Evolutionary conservation across 202 grass and related monocot genomes (phyloP), one percentile per base, ranked within the genome.

Genomic region (Eragrostis tef): DNA sequence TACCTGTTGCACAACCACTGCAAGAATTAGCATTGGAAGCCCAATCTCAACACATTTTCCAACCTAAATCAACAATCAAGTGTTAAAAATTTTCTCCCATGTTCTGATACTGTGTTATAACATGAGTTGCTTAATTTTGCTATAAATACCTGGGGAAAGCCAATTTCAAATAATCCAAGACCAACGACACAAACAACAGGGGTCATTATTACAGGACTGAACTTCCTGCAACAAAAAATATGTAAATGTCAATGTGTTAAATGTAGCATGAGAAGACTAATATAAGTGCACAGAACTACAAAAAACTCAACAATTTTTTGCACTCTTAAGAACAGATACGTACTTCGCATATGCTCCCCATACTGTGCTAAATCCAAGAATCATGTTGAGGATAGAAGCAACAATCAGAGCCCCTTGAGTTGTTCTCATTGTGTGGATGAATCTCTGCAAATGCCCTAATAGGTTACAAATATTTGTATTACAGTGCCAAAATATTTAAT

Each of bases 41-140:
- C 96, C 96, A 39, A 99, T 92, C 89, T 99, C 96, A 78, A 99
- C 96, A 81, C 96, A 99, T 90, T 99, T 99, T 66, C 96, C 96
- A 56, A 99, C 91, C 96, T 99, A 78, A 42, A 74, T 70, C 83
- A 25, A 39, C 62, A 67, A 82, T 49, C 21, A 67, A 85, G 77
- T 29, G 81, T 84, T 81, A 81, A 26, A 84, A 75, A 25, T 53
- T 82, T 79, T 25, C 11, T 31, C 86, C 73, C 16, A 74, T 54
- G 25, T 49, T 67, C 64, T 43, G n/a, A n/a, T n/a, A 0, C 6
- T 80, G 52, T 71, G 11, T 44, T 57, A 31, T 13, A 16, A 79
- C 20, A 79, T 27, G 27, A 77, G 14, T 25, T 72, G 25, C 29
- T 64, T 41, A 52, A 20, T 73, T 83, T 31, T 81, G 21, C 7